Evolutionary conservation across 2,329 filamentous ascomycete genomes (phyloP).

Genomic region (Monosporascus sp.): DNA sequence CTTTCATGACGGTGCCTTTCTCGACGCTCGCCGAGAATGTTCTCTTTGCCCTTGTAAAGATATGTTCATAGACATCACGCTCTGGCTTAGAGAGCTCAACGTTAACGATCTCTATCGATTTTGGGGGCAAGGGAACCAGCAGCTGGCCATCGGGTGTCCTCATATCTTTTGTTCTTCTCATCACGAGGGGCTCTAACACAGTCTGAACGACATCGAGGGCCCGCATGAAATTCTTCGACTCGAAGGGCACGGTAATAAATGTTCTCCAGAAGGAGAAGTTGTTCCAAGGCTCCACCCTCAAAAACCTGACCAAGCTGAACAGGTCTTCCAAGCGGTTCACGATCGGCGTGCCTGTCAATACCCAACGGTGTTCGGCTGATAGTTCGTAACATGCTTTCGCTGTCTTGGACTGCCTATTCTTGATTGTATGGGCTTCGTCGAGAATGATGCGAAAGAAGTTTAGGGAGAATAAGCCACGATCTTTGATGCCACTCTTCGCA

Average conservation of each 20-base stretch:
- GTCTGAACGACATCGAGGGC: conserved; percentile 96
- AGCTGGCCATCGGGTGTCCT: conserved; percentile 76
- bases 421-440: conserved; percentile 93
- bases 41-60: conserved; percentile 75
- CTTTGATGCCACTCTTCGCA: conserved; percentile 59
- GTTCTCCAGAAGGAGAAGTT: conserved; percentile 99
- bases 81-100: conserved; percentile 82
- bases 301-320: conserved; percentile 86
- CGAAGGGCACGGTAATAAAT: conserved; percentile 95
- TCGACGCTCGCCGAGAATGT: conserved; percentile 84
- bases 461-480: conserved; percentile 78
- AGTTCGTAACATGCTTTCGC: conserved; percentile 93
- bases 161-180: conserved; percentile 96
- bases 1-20: conserved; percentile 88
- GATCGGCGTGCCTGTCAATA: conserved; percentile 89
- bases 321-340: conserved; percentile 94
- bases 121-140: conserved; percentile 76
- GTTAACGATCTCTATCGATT: conserved; percentile 78
- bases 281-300: conserved; percentile 94
- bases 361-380: conserved; percentile 81
- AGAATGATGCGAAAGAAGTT: conserved; percentile 94
- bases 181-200: conserved; percentile 89
- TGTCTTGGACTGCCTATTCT: conserved; percentile 84
- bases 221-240: conserved; percentile 88
- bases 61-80: conserved; percentile 86